Evolutionary conservation across 805 yeast species (phyloP), one percentile per base, ranked within the genome.

Genomic region (Schwanniomyces occidentalis): DNA sequence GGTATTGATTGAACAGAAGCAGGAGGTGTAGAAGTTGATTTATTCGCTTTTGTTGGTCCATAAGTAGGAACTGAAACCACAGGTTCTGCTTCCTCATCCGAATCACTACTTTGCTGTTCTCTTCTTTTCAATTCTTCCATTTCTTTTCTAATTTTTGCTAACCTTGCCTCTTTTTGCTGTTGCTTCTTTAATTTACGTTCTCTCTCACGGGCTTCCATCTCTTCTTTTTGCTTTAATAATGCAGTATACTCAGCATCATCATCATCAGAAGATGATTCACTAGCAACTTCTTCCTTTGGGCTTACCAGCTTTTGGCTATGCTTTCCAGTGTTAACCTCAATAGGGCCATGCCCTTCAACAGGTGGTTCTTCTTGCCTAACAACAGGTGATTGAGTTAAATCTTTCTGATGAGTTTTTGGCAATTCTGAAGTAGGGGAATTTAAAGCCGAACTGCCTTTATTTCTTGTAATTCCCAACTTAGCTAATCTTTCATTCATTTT

Each of bases 401-500:
- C 27, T n/a, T 18, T 15, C 14, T 24, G 27, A n/a, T 18, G 38
- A 12, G 25, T 16, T 14, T 41, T 25, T 16, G 23, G 20, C 12
- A 27, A 30, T 4, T 15, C n/a, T 13, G 37, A 24, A 10, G 19
- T 10, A 21, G 24, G 3, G 5, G 9, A 10, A 21, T 21, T 21
- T 10, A 10, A 12, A 21, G 24, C 24, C 24, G 47, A 30, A 19
- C 18, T 18, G 13, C 48, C 43, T 41, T 52, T 54, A 38, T 63
- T 61, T 52, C 78, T 66, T 15, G 71, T 62, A 40, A 87, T 75
- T 3, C 95, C 95, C 38, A 88, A 70, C 42, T 81, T 84, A 3
- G 95, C 95, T 50, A 88, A 69, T 49, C 88, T 72, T 49, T 85
- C 95, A 41, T 80, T 81, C 96, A 89, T 88, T 59, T 85, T 76